phyloP scores from a whole-genome alignment of 495 filamentous ascomycete species.

The Hypomontagnella monticulosa region DNA sequence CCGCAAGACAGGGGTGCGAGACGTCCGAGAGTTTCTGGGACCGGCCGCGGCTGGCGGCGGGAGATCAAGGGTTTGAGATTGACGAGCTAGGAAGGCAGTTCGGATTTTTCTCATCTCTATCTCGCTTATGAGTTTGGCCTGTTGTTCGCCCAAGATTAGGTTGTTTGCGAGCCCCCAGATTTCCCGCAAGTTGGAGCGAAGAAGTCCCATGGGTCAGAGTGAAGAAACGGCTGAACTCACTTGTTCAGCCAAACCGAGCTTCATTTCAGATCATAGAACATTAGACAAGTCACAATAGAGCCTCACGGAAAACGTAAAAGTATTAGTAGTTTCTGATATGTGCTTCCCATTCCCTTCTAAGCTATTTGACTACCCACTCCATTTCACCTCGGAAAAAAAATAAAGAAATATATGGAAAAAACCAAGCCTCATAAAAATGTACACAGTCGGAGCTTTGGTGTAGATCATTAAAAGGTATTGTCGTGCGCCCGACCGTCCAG shows the following conservation, averaged over 20 bases:
- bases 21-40: conserved; percentile 1
- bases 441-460: conserved; percentile 38
- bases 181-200: background rate
- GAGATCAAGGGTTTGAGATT: conserved; percentile 18
- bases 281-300: background rate
- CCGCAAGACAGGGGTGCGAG: conserved; percentile 34
- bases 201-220: too few relatives aligned
- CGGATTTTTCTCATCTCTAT: background rate
- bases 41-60: conserved; percentile 5
- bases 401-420: conserved; percentile 22
- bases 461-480: conserved; percentile 43
- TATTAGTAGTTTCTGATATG: conserved; percentile 37
- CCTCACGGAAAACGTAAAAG: conserved; percentile 4
- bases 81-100: background rate
- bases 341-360: conserved; percentile 40
- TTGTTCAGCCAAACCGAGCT: background rate
- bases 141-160: conserved; percentile 17
- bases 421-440: conserved; percentile 40
- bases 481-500: conserved; percentile 34
- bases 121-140: conserved; percentile 19
- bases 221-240: too few relatives aligned
- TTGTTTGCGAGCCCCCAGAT: conserved; percentile 1
- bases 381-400: conserved; percentile 26
- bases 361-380: conserved; percentile 38
- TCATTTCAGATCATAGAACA: background rate